A percentile compares a stretch with the other conserved stretches of the same genome.
Conservation (phyloP, 164 flowering plant species). For the Stephania yunnanensis region DNA sequence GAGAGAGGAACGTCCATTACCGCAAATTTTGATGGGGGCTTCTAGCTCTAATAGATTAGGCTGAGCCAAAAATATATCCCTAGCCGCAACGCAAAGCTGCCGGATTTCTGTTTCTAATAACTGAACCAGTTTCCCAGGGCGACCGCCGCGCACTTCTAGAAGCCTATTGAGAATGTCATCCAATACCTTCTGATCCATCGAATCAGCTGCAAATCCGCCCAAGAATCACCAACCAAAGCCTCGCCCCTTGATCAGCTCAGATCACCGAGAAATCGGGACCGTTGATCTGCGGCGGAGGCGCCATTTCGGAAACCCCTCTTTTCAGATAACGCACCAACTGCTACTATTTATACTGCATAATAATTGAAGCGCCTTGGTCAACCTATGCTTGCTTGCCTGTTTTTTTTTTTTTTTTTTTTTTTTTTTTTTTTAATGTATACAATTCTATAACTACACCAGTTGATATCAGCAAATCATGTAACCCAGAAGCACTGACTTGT, state of each 20-base stretch:
- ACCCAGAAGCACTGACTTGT: not conserved
- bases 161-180: not conserved
- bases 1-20: not conserved
- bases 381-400: not conserved
- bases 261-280: no score
- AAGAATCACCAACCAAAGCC: not conserved
- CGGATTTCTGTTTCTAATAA: not conserved
- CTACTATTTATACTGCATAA: not conserved
- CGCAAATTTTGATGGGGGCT: not conserved
- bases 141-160: no score
- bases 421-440: no score
- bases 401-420: no score
- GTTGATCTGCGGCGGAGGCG: no score
- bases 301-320: not conserved
- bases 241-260: not conserved
- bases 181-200: not conserved
- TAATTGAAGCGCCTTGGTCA: not conserved
- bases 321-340: not conserved
- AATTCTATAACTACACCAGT: not conserved
- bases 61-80: not conserved
- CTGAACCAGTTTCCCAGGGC: not conserved
- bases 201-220: no score
- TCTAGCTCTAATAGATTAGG: not conserved
- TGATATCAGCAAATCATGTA: not conserved
- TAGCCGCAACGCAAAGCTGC: not conserved